Evolutionary conservation across 345 rosid genomes (phyloP).

Genomic region (Kernera saxatilis): DNA sequence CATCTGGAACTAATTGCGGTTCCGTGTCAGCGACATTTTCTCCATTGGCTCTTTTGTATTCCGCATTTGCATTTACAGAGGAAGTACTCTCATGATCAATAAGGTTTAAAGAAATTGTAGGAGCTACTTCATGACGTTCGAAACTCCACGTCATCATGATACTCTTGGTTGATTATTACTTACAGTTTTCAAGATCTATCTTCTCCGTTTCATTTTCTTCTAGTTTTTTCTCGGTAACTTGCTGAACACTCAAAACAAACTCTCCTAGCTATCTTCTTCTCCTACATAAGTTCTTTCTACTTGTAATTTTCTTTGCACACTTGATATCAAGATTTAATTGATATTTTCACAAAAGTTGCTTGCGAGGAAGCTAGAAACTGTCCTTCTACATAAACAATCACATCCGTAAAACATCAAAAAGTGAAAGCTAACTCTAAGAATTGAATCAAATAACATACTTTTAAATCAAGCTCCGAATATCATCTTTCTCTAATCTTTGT

Average conservation of each 20-base stretch:
- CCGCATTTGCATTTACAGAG: neutral
- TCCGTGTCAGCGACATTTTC: neutral
- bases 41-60: neutral
- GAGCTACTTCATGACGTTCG: constrained; percentile 28
- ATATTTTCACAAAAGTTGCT: constrained; percentile 59
- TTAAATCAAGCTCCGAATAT: constrained; percentile 49
- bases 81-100: neutral
- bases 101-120: neutral
- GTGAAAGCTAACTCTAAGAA: neutral
- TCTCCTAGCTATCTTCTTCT: constrained; percentile 12
- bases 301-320: constrained; percentile 26
- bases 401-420: neutral
- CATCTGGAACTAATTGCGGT: neutral
- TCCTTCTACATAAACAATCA: constrained; percentile 41
- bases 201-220: constrained; percentile 19
- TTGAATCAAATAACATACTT: constrained; percentile 36
- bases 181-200: neutral
- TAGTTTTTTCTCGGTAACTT: neutral
- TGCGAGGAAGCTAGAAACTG: constrained; percentile 53
- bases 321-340: constrained; percentile 44
- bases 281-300: constrained; percentile 25
- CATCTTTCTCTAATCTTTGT: too few relatives aligned
- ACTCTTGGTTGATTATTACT: constrained; percentile 12
- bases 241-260: neutral
- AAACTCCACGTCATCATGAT: constrained; percentile 29